phyloP scores from a whole-genome alignment of 495 filamentous ascomycete genomes.

The Penicilliopsis zonata region DNA sequence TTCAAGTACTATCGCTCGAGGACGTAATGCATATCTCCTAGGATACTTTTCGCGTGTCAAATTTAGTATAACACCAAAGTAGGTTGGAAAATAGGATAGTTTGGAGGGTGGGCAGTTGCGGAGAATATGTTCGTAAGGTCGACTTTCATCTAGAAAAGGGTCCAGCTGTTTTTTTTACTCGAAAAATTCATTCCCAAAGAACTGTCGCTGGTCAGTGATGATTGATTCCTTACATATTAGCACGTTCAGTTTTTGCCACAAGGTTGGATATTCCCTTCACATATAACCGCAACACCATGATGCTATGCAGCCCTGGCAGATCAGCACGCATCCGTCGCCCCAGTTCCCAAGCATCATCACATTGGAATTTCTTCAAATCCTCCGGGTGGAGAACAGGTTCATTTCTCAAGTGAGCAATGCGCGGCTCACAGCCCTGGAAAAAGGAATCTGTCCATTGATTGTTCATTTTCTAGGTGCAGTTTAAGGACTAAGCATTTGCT shows the following conservation, averaged over 20 bases:
- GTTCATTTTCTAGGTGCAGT: not conserved
- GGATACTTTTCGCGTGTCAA: constrained; percentile 3
- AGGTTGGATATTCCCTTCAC: constrained; percentile 1
- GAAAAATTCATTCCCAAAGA: no score
- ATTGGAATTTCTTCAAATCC: constrained; percentile 1
- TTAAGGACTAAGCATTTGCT: no score
- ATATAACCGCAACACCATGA: constrained; percentile 3
- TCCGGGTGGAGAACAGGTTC: not conserved
- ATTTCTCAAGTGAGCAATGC: not conserved
- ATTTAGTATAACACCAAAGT: constrained; percentile 1
- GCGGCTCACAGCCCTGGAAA: not conserved
- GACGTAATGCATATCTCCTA: constrained; percentile 1
- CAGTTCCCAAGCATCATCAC: constrained; percentile 2
- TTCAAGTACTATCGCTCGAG: constrained; percentile 5
- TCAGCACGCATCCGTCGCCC: constrained; percentile 3
- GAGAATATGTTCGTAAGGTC: constrained; percentile 4
- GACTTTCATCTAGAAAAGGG: constrained; percentile 3
- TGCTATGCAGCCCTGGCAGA: constrained; percentile 4
- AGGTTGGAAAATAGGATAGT: constrained; percentile 1
- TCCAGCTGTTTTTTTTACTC: constrained; percentile 3
- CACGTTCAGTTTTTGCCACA: not conserved
- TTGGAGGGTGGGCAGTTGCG: constrained; percentile 1
- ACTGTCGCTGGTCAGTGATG: constrained; percentile 2
- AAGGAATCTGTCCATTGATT: not conserved
- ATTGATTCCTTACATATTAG: not conserved